phyloP scores from a whole-genome alignment of 306 rosid species.

The Crotalaria pallida region DNA sequence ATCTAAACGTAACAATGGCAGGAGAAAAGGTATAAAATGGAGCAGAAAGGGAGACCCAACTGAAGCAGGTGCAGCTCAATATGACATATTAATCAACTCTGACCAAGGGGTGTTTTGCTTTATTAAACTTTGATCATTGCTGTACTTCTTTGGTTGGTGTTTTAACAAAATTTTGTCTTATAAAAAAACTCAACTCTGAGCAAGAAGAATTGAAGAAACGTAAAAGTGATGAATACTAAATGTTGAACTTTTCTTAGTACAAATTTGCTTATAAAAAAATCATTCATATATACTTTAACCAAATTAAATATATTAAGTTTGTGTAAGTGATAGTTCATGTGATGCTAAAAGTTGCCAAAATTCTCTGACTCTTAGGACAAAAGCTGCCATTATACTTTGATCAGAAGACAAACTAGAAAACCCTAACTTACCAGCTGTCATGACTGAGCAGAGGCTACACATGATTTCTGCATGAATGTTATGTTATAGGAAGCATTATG shows the following conservation, averaged over 20 bases:
- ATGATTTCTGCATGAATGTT: conserved; percentile 12
- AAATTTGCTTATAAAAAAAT: no score
- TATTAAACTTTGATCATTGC: no score
- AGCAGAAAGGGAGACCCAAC: not conserved
- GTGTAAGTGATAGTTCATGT: not conserved
- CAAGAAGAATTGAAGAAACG: no score
- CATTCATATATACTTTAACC: no score
- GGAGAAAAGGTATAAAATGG: not conserved
- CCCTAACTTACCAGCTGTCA: conserved; percentile 29
- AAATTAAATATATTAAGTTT: not conserved
- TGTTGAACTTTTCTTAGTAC: no score
- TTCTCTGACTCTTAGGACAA: conserved; percentile 2
- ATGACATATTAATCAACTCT: not conserved
- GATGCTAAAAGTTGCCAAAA: not conserved
- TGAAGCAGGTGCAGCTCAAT: not conserved
- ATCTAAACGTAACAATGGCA: not conserved
- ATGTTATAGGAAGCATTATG: conserved; percentile 23
- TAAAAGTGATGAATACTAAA: no score
- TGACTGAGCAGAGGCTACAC: conserved; percentile 14
- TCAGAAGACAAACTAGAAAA: conserved; percentile 22
- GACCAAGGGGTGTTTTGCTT: no score
- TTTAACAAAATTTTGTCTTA: no score
- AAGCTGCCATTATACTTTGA: conserved; percentile 10
- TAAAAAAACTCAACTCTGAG: no score
- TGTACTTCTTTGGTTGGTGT: no score